Base-by-base conservation (phyloP, 495 filamentous ascomycete species). In the Immersiella caudata region DNA sequence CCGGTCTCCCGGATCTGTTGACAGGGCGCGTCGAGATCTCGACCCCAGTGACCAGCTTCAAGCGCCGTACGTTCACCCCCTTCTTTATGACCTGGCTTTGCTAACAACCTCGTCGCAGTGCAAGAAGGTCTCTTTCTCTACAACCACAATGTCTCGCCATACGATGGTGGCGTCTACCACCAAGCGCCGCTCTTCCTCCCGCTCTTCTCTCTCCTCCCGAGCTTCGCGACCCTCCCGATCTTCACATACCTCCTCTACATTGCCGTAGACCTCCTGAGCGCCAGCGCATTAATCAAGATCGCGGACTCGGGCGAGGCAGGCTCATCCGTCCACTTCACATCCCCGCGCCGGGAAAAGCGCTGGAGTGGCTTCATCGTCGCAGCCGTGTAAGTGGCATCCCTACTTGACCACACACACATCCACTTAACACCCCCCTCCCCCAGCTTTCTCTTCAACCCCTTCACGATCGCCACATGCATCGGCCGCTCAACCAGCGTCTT, bases 61-160 rank as follows among this genome's bases (percentile, higher is more conserved):
- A 97, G 82, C 88, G 96, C 87, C 80, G 93, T 96, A 83, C 21
- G 35, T 52, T 12, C 16, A 21, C 21, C 33, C 49, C 16, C 11
- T 64, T 7, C 22, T 11, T n/a, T 60, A 24, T 36, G 18, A 26
- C 49, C 14, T 40, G 20, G 14, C 61, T 64, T n/a, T 57, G 40
- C 27, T 67, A 56, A 64, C 66, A 52, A 21, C 40, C 6, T 24
- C 33, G n/a, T 18, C 16, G 27, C 62, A 97, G 93, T 99, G 60
- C 93, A 97, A 80, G 95, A 99, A 81, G 95, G 95, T 29, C 82
- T 99, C 56, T 98, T 96, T 74, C 88, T 99, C 4, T 97, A 98
- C 74, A 94, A 90, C 62, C 93, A 94, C 72, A 95, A 97, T 84
- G 92, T 97, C 26, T 97, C 93, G 59, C 95, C 95, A 0, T 99